These are phyloP conservation scores for Cicer cuneatum DNA, from an alignment of 306 rosid species.

Conservation along the genomic window DNA sequence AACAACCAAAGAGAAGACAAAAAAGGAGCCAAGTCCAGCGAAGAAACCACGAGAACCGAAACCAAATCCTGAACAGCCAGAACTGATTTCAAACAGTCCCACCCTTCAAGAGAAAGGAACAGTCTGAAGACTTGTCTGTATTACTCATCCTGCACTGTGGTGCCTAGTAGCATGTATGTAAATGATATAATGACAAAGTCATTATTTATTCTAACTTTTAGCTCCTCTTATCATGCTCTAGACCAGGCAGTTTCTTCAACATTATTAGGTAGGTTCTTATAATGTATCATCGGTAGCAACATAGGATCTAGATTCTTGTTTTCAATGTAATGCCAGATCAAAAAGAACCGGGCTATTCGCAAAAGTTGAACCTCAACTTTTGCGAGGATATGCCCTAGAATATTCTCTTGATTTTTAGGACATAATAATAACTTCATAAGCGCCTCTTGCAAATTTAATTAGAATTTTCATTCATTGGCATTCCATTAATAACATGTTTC, in stretches of 20 bases:
- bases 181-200: conserved; percentile 34
- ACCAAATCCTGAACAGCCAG: conserved; percentile 26
- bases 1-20: conserved; percentile 48
- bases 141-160: conserved; percentile 39
- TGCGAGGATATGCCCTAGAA: neutral
- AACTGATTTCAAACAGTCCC: conserved; percentile 38
- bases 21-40: conserved; percentile 37
- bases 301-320: conserved; percentile 39
- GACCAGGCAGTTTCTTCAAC: conserved; percentile 45
- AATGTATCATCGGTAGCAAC: conserved; percentile 35
- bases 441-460: neutral
- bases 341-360: conserved; percentile 27
- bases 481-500: no score
- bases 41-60: conserved; percentile 6
- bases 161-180: conserved; percentile 44
- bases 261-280: conserved; percentile 46
- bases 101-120: conserved; percentile 35
- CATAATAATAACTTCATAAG: neutral
- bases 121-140: conserved; percentile 41
- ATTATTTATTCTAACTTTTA: conserved; percentile 30
- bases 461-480: conserved; percentile 15
- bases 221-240: conserved; percentile 41
- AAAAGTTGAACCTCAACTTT: neutral
- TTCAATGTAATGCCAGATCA: conserved; percentile 21
- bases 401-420: neutral